Percentiles rank a stretch among this genome's conserved stretches.
Conservation (phyloP, 2,329 filamentous ascomycete genomes). For the Dothistroma septosporum region DNA sequence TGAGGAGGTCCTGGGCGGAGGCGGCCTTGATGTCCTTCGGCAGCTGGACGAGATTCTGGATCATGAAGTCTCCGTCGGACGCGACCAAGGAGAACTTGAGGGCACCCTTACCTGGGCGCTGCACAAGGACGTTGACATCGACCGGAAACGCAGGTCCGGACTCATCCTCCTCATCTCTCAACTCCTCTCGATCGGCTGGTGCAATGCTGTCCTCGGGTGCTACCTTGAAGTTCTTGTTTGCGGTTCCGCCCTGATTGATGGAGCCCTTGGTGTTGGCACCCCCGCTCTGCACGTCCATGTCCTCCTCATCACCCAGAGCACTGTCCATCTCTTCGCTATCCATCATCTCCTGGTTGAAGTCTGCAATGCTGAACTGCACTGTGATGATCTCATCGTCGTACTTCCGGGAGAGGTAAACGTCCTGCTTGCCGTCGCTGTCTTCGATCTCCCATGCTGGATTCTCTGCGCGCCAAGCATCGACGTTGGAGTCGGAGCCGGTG, state of each 20-base stretch:
- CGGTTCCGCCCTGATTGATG: conserved; percentile 52
- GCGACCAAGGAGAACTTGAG: conserved; percentile 82
- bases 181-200: conserved; percentile 55
- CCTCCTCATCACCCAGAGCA: conserved; percentile 49
- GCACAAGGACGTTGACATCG: conserved; percentile 78
- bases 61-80: conserved; percentile 78
- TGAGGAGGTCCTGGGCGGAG: conserved; percentile 66
- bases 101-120: conserved; percentile 80
- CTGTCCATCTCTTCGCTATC: conserved; percentile 48
- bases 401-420: conserved; percentile 76
- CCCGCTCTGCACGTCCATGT: conserved; percentile 48
- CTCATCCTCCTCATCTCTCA: conserved; percentile 53
- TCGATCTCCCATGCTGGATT: conserved; percentile 72
- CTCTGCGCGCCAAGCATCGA: conserved; percentile 77
- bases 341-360: conserved; percentile 58
- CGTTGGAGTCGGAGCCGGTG: conserved; percentile 56
- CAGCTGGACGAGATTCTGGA: conserved; percentile 90
- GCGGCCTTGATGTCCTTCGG: conserved; percentile 62
- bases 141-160: conserved; percentile 66
- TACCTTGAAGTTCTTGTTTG: conserved; percentile 51
- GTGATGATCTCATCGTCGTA: conserved; percentile 85
- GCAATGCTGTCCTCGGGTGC: conserved; percentile 55
- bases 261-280: conserved; percentile 55
- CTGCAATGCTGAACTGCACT: conserved; percentile 78
- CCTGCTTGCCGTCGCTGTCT: conserved; percentile 79